Evolutionary conservation across 371 early-diverging fungal species (phyloP).

Genomic region (Cokeromyces recurvatus): DNA sequence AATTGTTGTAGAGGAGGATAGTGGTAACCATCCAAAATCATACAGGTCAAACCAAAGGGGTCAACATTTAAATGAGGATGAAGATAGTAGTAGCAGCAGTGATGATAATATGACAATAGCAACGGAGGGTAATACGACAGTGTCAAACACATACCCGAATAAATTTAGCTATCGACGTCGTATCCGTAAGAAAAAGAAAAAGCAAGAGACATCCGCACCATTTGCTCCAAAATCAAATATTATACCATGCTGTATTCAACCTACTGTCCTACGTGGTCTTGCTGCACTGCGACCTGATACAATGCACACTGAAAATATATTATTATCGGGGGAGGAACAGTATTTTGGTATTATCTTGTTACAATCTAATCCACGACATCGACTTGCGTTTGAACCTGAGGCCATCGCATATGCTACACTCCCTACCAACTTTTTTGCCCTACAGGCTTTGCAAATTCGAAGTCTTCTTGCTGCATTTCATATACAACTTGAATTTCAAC

Average conservation of each 20-base stretch:
- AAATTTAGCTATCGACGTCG: slow-evolving; percentile 4
- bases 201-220: background rate
- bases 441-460: slow-evolving; percentile 37
- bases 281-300: slow-evolving; percentile 35
- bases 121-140: background rate
- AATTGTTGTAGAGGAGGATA: slow-evolving; percentile 6
- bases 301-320: slow-evolving; percentile 41
- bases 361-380: slow-evolving; percentile 36
- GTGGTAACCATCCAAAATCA: too few relatives aligned
- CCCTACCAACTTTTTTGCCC: slow-evolving; percentile 34
- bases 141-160: background rate
- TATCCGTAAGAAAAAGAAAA: background rate
- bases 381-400: slow-evolving; percentile 45
- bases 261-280: slow-evolving; percentile 42
- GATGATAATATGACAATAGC: slow-evolving; percentile 3
- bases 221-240: slow-evolving; percentile 23
- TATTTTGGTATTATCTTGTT: slow-evolving; percentile 37
- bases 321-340: slow-evolving; percentile 45
- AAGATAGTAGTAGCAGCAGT: slow-evolving; percentile 7
- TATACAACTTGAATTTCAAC: slow-evolving; percentile 37
- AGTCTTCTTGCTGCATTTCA: slow-evolving; percentile 35
- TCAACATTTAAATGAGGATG: too few relatives aligned
- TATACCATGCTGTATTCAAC: slow-evolving; percentile 35
- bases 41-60: too few relatives aligned
- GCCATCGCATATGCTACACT: slow-evolving; percentile 39